Percentiles rank a stretch among this genome's conserved stretches.
phyloP scores from a whole-genome alignment of 2,329 filamentous ascomycete genomes.

The Fusarium verticillioides region DNA sequence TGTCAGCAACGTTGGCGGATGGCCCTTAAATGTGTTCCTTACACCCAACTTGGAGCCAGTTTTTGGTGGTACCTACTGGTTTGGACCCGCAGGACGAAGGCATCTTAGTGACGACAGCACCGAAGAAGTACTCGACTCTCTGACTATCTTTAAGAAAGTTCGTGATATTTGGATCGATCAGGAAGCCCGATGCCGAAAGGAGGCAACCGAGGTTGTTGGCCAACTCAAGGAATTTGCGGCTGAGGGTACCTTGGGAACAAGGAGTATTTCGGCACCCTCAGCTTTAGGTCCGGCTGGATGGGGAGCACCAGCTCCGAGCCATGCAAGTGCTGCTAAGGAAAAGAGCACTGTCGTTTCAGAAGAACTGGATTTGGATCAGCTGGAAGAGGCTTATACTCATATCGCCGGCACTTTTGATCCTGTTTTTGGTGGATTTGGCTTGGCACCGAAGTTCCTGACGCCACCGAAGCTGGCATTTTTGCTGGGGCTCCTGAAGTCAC shows the following conservation, averaged over 20 bases:
- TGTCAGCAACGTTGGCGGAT: conserved; percentile 88
- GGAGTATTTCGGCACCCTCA: conserved; percentile 47
- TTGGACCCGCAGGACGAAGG: conserved; percentile 74
- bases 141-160: conserved; percentile 85
- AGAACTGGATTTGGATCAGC: conserved; percentile 85
- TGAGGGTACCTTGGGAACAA: conserved; percentile 77
- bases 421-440: conserved; percentile 81
- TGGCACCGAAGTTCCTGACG: conserved; percentile 89
- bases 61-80: conserved; percentile 97
- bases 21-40: conserved; percentile 96
- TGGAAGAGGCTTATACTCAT: conserved; percentile 89
- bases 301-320: conserved; percentile 46
- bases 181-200: conserved; percentile 82
- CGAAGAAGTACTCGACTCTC: conserved; percentile 77
- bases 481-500: conserved; percentile 77
- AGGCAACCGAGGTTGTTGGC: conserved; percentile 82
- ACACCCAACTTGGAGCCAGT: conserved; percentile 93
- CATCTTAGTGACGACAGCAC: conserved; percentile 53
- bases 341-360: conserved; percentile 61
- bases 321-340: conserved; percentile 33
- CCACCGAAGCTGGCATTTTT: conserved; percentile 87
- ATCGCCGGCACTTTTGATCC: conserved; percentile 85
- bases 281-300: conserved; percentile 47
- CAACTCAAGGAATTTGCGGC: conserved; percentile 89
- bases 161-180: conserved; percentile 81